Conservation (phyloP, 176 grass and related monocot species). For the Carex parvula region DNA sequence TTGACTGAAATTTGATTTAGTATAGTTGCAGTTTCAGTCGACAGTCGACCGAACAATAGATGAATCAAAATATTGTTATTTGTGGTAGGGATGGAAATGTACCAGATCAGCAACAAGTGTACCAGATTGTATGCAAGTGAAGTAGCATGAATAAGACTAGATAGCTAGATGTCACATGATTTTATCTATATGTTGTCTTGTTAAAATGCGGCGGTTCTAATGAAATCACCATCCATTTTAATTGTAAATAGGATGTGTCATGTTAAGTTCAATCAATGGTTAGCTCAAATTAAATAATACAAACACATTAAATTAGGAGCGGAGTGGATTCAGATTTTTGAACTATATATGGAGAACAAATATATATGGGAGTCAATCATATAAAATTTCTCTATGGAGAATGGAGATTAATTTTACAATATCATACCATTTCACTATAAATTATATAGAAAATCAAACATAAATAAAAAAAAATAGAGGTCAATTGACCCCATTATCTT, state of each 20-base stretch:
- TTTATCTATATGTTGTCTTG: not conserved
- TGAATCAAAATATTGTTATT: not conserved
- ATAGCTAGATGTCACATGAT: not conserved
- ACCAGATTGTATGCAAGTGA: not conserved
- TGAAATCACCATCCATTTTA: not conserved
- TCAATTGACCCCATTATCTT: too few relatives aligned
- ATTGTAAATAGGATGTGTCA: not conserved
- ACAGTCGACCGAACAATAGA: not conserved
- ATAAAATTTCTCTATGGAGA: too few relatives aligned
- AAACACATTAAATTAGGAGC: too few relatives aligned
- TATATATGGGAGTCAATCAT: too few relatives aligned
- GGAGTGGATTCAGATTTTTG: too few relatives aligned
- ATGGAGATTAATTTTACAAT: too few relatives aligned
- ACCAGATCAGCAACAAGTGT: not conserved
- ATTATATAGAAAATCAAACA: too few relatives aligned
- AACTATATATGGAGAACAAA: too few relatives aligned
- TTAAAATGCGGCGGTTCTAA: not conserved
- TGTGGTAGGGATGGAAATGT: not conserved
- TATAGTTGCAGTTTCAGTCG: not conserved
- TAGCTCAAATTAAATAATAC: too few relatives aligned
- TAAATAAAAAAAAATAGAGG: too few relatives aligned
- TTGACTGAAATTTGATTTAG: not conserved
- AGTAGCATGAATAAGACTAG: not conserved
- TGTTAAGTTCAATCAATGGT: too few relatives aligned
- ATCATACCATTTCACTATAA: too few relatives aligned